Base-by-base conservation (phyloP, 352 stramenopile genomes). In the Globisporangium spinosum region DNA sequence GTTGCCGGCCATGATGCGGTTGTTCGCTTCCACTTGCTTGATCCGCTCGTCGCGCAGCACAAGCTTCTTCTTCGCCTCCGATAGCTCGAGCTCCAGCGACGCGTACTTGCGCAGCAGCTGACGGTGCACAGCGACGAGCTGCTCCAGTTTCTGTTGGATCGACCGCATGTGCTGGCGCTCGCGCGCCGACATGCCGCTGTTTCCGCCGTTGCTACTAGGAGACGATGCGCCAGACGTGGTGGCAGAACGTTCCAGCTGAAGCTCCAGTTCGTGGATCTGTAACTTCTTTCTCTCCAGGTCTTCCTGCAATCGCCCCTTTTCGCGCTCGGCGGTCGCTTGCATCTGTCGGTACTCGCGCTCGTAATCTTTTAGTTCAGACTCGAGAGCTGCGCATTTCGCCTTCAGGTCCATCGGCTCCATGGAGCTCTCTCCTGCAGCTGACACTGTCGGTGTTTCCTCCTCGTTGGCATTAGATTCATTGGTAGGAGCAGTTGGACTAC, bases 81-180 rank as follows among this genome's bases (percentile, higher is more conserved):
- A 89, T n/a, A 93, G 71, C 59, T 95, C 90, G 5, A 96, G 77
- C 69, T 97, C 91, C 4, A 97, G 75, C 12, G 87, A 95, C 45
- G 89, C 89, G 65, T 97, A 97, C 70, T 97, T 97, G 61, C 91
- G 87, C 56, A 97, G 66, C 17, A 97, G 71, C 68, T 97, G 89
- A 13, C 89, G 86, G 67, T 97, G 90, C 34, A 97, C 91, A 10
- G 89, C 89, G 10, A 97, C 89, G 6, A 97, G 79, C 67, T 97
- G 91, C 71, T 97, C 89, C 0, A 97, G 82, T 60, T 96, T 94
- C 65, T 97, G 91, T 61, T 97, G 89, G 45, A 97, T 95, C 2
- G 87, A 94, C 8, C 86, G 83, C 83, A 95, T 92, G 69, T 97
- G 85, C 70, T 95, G 85, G 2, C 86, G 78, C 65, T 97, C 90